Percentiles rank a stretch among this genome's conserved stretches.
Conservation (phyloP, 2,329 filamentous ascomycete genomes). For the Talaromyces sp. region DNA sequence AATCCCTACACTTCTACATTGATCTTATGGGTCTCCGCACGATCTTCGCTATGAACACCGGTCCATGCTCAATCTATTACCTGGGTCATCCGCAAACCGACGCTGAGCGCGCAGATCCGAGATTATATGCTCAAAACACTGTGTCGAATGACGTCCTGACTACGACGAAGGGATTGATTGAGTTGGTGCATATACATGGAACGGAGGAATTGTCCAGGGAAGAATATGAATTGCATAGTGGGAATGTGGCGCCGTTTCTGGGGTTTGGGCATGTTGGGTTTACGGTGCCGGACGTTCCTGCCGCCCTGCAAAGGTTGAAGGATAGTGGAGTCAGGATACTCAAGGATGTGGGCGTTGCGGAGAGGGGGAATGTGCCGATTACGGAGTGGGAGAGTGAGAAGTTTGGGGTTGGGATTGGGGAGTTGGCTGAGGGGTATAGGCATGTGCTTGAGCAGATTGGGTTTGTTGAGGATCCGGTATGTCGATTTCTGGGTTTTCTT, state of each 20-base stretch:
- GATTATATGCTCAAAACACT: constrained; percentile 31
- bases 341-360: constrained; percentile 36
- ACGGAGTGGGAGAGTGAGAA: constrained; percentile 34
- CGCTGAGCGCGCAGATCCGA: constrained; percentile 29
- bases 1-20: constrained; percentile 40
- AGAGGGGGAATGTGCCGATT: constrained; percentile 33
- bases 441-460: constrained; percentile 38
- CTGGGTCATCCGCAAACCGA: constrained; percentile 38
- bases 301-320: constrained; percentile 32
- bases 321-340: constrained; percentile 33
- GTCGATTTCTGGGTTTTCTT: constrained; percentile 19
- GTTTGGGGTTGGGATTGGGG: constrained; percentile 32
- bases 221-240: constrained; percentile 26
- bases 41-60: constrained; percentile 41
- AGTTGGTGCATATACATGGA: constrained; percentile 41
- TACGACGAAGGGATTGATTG: constrained; percentile 36
- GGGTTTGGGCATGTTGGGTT: constrained; percentile 43
- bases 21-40: constrained; percentile 42
- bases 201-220: constrained; percentile 28
- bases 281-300: constrained; percentile 38
- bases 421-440: constrained; percentile 37
- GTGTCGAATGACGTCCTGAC: constrained; percentile 28
- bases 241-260: constrained; percentile 36
- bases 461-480: constrained; percentile 42
- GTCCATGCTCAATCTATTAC: constrained; percentile 44